phyloP scores from a whole-genome alignment of 1,284 basidiomycete species.

The Tilletia indica region DNA sequence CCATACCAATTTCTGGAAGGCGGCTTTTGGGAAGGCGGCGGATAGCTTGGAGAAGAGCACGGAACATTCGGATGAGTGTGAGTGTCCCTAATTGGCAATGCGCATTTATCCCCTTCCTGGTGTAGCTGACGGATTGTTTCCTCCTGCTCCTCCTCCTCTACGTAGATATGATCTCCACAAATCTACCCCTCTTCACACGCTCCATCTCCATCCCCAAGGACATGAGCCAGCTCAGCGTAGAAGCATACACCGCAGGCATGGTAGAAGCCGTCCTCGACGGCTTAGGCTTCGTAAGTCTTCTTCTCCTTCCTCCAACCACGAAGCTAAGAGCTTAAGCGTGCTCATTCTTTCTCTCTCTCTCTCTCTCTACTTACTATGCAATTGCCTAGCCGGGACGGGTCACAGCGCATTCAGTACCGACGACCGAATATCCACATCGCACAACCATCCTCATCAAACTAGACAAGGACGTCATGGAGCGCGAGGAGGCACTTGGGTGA shows the following conservation, averaged over 20 bases:
- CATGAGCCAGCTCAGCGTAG: slow-evolving; percentile 88
- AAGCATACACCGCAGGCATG: slow-evolving; percentile 92
- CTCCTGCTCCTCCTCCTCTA: not conserved
- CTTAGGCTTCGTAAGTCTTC: slow-evolving; percentile 79
- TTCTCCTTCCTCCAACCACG: not conserved
- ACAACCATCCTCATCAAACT: slow-evolving; percentile 55
- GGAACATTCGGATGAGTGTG: slow-evolving; percentile 92
- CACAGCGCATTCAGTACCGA: slow-evolving; percentile 90
- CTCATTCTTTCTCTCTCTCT: slow-evolving; percentile 58
- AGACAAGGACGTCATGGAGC: slow-evolving; percentile 46
- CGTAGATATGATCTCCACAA: slow-evolving; percentile 96
- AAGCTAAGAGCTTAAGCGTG: slow-evolving; percentile 62
- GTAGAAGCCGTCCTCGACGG: slow-evolving; percentile 97
- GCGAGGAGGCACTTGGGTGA: slow-evolving; percentile 36
- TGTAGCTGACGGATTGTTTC: not conserved
- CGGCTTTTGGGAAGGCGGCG: slow-evolving; percentile 86
- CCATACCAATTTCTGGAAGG: slow-evolving; percentile 76
- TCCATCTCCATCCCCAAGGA: slow-evolving; percentile 91
- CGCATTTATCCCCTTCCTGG: not conserved
- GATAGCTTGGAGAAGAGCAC: slow-evolving; percentile 94
- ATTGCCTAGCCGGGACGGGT: slow-evolving; percentile 80
- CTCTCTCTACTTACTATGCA: not conserved
- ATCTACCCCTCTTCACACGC: slow-evolving; percentile 85
- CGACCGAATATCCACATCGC: slow-evolving; percentile 69
- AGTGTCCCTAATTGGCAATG: slow-evolving; percentile 39